Percentiles rank a stretch among this genome's conserved stretches.
These are phyloP conservation scores for Delphinella strobiligena DNA, from an alignment of 2,329 filamentous ascomycete genomes.

Conservation along the genomic window DNA sequence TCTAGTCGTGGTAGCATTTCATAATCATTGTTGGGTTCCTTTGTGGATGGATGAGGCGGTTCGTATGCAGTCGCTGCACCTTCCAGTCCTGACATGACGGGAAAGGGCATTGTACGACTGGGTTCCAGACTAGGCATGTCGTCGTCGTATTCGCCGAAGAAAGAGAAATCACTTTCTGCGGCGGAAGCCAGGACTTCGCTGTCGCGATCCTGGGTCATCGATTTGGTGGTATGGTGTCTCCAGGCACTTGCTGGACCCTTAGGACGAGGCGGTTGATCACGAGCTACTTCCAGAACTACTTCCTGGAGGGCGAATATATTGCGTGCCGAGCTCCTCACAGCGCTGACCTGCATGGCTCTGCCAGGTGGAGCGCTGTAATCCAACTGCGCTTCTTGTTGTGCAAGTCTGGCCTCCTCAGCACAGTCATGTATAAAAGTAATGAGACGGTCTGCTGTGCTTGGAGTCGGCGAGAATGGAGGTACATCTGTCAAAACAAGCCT, in stretches of 20 bases:
- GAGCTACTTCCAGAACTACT: slow-evolving; percentile 44
- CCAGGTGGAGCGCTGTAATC: slow-evolving; percentile 50
- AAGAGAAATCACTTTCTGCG: slow-evolving; percentile 46
- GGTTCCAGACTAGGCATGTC: slow-evolving; percentile 35
- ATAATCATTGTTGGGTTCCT: slow-evolving; percentile 9
- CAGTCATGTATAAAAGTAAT: slow-evolving; percentile 45
- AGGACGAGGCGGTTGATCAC: slow-evolving; percentile 13
- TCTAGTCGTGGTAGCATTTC: slow-evolving; percentile 25
- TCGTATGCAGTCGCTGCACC: not conserved
- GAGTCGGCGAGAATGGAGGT: slow-evolving; percentile 24
- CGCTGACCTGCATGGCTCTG: slow-evolving; percentile 32
- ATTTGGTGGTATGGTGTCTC: slow-evolving; percentile 34
- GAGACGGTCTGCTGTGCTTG: slow-evolving; percentile 33
- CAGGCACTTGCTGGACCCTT: slow-evolving; percentile 29
- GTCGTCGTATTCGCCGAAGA: slow-evolving; percentile 36
- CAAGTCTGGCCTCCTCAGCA: slow-evolving; percentile 42
- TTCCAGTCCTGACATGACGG: slow-evolving; percentile 10
- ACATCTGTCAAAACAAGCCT: slow-evolving; percentile 46
- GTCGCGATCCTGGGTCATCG: slow-evolving; percentile 47
- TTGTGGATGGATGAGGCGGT: slow-evolving; percentile 4
- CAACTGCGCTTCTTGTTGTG: slow-evolving; percentile 39
- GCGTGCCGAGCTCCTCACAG: slow-evolving; percentile 31
- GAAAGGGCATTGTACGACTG: not conserved
- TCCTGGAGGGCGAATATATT: slow-evolving; percentile 42
- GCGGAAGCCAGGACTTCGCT: slow-evolving; percentile 49